Evolutionary conservation across 2,329 filamentous ascomycete genomes (phyloP), one percentile per base, ranked within the genome.

Genomic region (Aspergillus flavus): DNA sequence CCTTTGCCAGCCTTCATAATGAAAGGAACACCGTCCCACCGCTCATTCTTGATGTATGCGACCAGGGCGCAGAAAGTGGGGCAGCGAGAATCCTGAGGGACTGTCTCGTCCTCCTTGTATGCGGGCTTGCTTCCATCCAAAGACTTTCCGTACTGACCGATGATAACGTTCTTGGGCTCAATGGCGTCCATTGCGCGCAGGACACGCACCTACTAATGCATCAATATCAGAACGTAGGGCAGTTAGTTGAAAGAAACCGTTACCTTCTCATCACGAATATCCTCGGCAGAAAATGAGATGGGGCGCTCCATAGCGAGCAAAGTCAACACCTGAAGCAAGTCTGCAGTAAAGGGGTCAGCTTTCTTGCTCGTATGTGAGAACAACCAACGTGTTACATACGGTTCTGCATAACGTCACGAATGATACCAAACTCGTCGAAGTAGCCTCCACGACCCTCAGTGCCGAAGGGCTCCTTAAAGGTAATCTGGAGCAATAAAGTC

Each of bases 371-470:
- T 16, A n/a, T 4, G n/a, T 34, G 14, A 14, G 19, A 26, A 19
- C 10, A 36, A 34, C 9, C 19, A 32, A 48, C 6, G 26, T 7
- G 26, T n/a, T 39, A 80, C 84, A 71, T 73, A 86, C 84, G 95
- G 86, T 99, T 99, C 83, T 99, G 95, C 95, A 99, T 98, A 71
- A 99, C 95, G 84, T 99, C 96, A 77, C 96, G 93, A 75, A 99
- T 93, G 80, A 99, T 99, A 76, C 95, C 96, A 74, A 99, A 99
- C 83, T 99, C 95, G 77, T 99, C 96, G 77, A 99, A 99, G 84
- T 99, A 99, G 61, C 95, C 95, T 68, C 96, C 95, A 76, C 95
- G 92, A 60, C 95, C 96, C 80, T 99, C 95, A 26, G 95, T 99
- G 72, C 95, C 96, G 75, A 99, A 99, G 9, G 95, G 95, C 84